Conservation (phyloP, 257 asterid species). For the Linaria vulgaris region DNA sequence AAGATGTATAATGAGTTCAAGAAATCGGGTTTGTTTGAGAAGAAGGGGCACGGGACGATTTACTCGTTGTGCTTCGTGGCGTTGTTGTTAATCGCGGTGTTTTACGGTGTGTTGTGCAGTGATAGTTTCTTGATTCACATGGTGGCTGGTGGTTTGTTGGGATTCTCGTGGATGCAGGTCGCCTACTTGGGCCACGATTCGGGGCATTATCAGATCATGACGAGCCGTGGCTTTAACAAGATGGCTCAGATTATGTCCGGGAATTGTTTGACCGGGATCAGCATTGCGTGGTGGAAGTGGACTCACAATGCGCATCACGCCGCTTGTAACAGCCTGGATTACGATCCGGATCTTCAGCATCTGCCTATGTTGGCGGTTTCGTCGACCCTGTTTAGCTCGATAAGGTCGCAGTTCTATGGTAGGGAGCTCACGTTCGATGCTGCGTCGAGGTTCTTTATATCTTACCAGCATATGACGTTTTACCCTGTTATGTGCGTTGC, state of each 20-base stretch:
- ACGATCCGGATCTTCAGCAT: slow-evolving; percentile 51
- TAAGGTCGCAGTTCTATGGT: slow-evolving; percentile 34
- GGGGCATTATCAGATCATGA: slow-evolving; percentile 46
- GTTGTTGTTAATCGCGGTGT: slow-evolving; percentile 22
- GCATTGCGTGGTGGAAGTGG: slow-evolving; percentile 62
- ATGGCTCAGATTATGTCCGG: slow-evolving; percentile 37
- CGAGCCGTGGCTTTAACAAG: slow-evolving; percentile 29
- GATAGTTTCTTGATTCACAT: slow-evolving; percentile 27
- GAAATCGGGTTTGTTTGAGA: slow-evolving; percentile 37
- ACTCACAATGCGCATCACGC: slow-evolving; percentile 51
- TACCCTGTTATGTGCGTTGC: slow-evolving; percentile 45
- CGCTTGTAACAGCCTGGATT: slow-evolving; percentile 46
- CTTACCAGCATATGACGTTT: slow-evolving; percentile 40
- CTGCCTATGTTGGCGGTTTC: slow-evolving; percentile 41
- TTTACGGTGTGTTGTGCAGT: slow-evolving; percentile 34
- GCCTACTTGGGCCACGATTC: slow-evolving; percentile 48
- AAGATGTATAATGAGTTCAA: slow-evolving; percentile 26
- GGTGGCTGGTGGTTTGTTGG: slow-evolving; percentile 35
- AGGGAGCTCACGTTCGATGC: slow-evolving; percentile 40
- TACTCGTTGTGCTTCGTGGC: slow-evolving; percentile 28
- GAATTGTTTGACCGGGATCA: slow-evolving; percentile 43
- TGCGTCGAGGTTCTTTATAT: slow-evolving; percentile 35
- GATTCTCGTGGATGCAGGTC: slow-evolving; percentile 50
- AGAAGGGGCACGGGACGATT: slow-evolving; percentile 44
- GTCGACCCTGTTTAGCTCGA: slow-evolving; percentile 26